phyloP scores from a whole-genome alignment of 73 alveolate species.

The Stentor roeselii region DNA sequence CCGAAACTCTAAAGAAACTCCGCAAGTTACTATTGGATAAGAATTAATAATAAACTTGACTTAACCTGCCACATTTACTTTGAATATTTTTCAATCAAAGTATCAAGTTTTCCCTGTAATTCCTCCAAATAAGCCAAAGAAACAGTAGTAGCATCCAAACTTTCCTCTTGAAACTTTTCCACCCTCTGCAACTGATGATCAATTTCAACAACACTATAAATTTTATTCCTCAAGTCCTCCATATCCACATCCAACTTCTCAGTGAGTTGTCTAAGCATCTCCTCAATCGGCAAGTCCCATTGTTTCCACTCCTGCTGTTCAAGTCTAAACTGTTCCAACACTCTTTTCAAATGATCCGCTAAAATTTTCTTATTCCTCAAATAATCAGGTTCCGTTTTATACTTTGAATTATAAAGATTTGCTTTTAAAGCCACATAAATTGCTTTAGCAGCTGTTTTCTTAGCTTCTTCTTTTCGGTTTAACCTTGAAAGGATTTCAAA shows the following conservation, averaged over 20 bases:
- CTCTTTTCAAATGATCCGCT: constrained; percentile 4
- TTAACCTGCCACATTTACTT: background rate
- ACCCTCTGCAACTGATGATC: constrained; percentile 23
- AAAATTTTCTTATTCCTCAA: background rate
- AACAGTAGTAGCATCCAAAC: constrained; percentile 8
- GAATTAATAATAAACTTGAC: background rate
- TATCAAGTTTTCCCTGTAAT: background rate
- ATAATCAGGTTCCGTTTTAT: constrained; percentile 31
- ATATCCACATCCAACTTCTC: constrained; percentile 23
- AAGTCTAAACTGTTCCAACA: background rate
- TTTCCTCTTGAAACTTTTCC: constrained; percentile 23
- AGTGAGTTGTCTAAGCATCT: constrained; percentile 28
- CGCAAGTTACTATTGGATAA: background rate
- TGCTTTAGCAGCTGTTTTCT: constrained; percentile 41
- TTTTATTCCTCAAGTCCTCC: background rate
- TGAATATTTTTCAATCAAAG: background rate
- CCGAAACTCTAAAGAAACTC: constrained; percentile 8
- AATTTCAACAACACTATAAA: constrained; percentile 7
- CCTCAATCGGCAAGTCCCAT: constrained; percentile 24
- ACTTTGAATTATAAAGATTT: background rate
- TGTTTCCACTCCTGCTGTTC: background rate
- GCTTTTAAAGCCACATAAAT: constrained; percentile 26
- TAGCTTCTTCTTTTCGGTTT: constrained; percentile 45
- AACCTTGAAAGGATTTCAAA: constrained; percentile 48
- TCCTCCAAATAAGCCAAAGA: background rate